Percentiles rank a stretch among this genome's conserved stretches.
Evolutionary conservation across 768 basidiomycete genomes (phyloP).

Genomic region (Leucocoprinus leucothites): DNA sequence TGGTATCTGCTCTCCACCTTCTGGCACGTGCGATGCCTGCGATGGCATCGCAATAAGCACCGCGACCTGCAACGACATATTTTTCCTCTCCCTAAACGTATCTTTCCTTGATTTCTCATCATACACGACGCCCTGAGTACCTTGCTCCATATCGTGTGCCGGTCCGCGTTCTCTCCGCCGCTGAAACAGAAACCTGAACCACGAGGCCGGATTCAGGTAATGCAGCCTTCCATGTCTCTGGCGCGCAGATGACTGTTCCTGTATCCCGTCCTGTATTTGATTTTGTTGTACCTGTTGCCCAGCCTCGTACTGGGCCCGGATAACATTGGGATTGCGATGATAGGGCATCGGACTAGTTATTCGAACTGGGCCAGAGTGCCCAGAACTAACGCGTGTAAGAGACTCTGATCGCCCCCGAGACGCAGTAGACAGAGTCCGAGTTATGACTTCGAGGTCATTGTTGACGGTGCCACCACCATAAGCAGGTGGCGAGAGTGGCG

Average conservation of each 20-base stretch:
- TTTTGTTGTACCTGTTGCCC: background rate
- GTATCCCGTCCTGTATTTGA: background rate
- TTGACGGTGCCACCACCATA: background rate
- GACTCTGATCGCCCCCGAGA: background rate
- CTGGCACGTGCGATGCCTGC: background rate
- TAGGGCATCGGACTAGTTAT: constrained; percentile 5
- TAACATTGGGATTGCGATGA: constrained; percentile 5
- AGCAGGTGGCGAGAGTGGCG: background rate
- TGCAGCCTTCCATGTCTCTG: background rate
- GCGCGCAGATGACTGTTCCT: background rate
- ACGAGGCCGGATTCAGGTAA: constrained; percentile 3
- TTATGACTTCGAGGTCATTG: background rate
- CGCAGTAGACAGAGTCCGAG: constrained; percentile 2
- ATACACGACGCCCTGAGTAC: background rate
- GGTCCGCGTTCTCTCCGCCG: background rate
- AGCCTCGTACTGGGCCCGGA: background rate
- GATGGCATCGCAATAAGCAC: constrained; percentile 49
- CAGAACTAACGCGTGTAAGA: background rate
- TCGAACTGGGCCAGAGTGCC: background rate
- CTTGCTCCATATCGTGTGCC: background rate
- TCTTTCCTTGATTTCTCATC: constrained; percentile 3
- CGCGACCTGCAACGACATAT: constrained; percentile 29
- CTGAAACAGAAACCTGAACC: background rate
- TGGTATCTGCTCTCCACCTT: constrained; percentile 14
- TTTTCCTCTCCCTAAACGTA: background rate